phyloP scores from a whole-genome alignment of 1,284 basidiomycete species.

The Ceratorhiza oryzae-sativae region DNA sequence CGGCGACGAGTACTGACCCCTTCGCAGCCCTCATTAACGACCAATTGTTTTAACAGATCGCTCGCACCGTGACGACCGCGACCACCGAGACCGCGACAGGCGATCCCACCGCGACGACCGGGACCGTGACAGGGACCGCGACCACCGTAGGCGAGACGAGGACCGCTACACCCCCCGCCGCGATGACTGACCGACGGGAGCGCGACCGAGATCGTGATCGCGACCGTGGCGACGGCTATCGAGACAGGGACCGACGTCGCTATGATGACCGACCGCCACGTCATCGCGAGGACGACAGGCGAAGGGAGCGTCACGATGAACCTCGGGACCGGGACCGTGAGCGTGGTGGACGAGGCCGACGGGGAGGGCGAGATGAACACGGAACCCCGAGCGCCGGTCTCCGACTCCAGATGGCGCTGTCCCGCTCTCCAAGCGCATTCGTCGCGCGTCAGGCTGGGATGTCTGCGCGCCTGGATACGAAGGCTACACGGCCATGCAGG shows the following conservation, averaged over 20 bases:
- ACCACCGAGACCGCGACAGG: slow-evolving; percentile 53
- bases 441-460: slow-evolving; percentile 94
- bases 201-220: slow-evolving; percentile 46
- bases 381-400: slow-evolving; percentile 80
- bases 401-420: slow-evolving; percentile 89
- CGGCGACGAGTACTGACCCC: slow-evolving; percentile 15
- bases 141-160: slow-evolving; percentile 46
- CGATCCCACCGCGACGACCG: slow-evolving; percentile 40
- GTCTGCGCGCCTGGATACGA: slow-evolving; percentile 95
- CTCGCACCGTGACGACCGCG: slow-evolving; percentile 50
- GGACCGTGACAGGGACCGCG: slow-evolving; percentile 47
- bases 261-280: slow-evolving; percentile 45
- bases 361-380: slow-evolving; percentile 56
- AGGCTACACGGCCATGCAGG: slow-evolving; percentile 91
- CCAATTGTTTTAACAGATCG: slow-evolving; percentile 19
- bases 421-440: slow-evolving; percentile 83
- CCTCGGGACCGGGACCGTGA: slow-evolving; percentile 47
- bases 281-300: slow-evolving; percentile 45
- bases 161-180: slow-evolving; percentile 45
- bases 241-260: slow-evolving; percentile 39
- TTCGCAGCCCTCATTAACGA: slow-evolving; percentile 16
- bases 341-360: slow-evolving; percentile 49
- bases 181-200: slow-evolving; percentile 43
- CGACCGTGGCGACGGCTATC: slow-evolving; percentile 44
- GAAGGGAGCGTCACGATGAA: slow-evolving; percentile 43